Percentiles rank a stretch among this genome's conserved stretches.
Evolutionary conservation across 495 filamentous ascomycete species (phyloP).

Genomic region (Polyplosphaeria fusca): DNA sequence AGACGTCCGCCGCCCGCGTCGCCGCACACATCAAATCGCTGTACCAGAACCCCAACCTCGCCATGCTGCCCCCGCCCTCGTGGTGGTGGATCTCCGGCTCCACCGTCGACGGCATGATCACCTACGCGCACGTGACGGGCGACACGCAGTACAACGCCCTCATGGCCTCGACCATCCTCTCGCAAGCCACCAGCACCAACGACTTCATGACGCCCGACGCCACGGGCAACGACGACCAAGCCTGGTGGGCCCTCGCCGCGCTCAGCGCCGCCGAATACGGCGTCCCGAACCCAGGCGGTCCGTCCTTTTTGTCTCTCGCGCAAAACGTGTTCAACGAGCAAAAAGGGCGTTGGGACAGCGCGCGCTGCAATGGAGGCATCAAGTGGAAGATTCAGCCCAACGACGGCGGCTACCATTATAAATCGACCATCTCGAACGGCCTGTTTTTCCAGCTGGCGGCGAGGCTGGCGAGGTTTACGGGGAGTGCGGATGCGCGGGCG

Average conservation of each 20-base stretch:
- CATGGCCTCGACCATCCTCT: conserved; percentile 29
- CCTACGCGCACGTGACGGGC: conserved; percentile 29
- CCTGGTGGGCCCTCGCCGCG: conserved; percentile 75
- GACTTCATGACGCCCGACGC: conserved; percentile 34
- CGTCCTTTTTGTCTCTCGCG: conserved; percentile 59
- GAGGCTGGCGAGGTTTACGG: conserved; percentile 67
- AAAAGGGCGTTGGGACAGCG: conserved; percentile 54
- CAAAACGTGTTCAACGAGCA: conserved; percentile 64
- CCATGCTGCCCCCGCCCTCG: conserved; percentile 8
- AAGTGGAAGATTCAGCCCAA: conserved; percentile 50
- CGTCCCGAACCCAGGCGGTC: conserved; percentile 53
- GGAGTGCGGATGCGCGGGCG: conserved; percentile 63
- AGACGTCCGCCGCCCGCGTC: background rate
- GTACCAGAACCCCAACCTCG: background rate
- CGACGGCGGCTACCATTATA: conserved; percentile 52
- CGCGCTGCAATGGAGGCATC: conserved; percentile 48
- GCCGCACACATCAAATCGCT: background rate
- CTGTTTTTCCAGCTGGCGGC: conserved; percentile 69
- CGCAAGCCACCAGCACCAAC: conserved; percentile 35
- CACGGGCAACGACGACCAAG: conserved; percentile 68
- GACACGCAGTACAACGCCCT: conserved; percentile 36
- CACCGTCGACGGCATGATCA: conserved; percentile 19
- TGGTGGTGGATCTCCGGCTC: conserved; percentile 42
- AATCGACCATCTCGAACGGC: conserved; percentile 66
- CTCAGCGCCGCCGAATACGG: conserved; percentile 70